phyloP scores from a whole-genome alignment of 352 stramenopile species.

The Globisporangium spiculum region DNA sequence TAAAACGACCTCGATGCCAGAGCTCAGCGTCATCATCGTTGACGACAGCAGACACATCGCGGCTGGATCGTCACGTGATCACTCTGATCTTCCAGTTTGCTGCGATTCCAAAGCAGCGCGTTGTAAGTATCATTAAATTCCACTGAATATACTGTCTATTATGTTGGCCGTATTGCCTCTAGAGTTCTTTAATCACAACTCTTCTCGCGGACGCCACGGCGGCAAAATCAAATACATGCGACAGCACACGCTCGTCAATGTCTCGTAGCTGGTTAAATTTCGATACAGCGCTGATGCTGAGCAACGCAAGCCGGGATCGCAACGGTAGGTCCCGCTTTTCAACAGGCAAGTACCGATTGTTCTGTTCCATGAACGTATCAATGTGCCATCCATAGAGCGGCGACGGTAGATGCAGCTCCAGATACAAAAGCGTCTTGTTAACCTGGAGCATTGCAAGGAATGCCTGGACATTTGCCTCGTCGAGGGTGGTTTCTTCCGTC shows the following conservation, averaged over 20 bases:
- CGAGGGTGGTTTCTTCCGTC: not conserved
- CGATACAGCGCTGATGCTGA: constrained; percentile 2
- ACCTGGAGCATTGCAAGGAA: constrained; percentile 5
- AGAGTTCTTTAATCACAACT: not conserved
- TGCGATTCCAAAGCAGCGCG: constrained; percentile 12
- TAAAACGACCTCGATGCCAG: not conserved
- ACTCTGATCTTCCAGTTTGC: constrained; percentile 19
- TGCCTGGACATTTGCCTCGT: not conserved
- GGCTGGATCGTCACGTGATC: constrained; percentile 15
- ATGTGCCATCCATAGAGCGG: not conserved
- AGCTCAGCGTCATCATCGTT: not conserved
- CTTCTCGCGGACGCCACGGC: not conserved
- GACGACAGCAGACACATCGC: constrained; percentile 9
- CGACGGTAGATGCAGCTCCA: constrained; percentile 3
- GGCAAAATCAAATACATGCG: constrained; percentile 10
- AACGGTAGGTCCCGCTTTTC: not conserved
- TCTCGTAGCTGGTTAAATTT: not conserved
- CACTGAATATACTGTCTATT: not conserved
- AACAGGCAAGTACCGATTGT: constrained; percentile 5
- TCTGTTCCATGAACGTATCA: not conserved
- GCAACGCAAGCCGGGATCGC: not conserved
- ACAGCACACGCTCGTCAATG: constrained; percentile 4
- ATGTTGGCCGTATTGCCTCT: not conserved
- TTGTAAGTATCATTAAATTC: constrained; percentile 15
- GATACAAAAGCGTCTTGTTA: constrained; percentile 3